These are phyloP conservation scores for Podosphaera fusca DNA, from an alignment of 2,329 filamentous ascomycete genomes.

Conservation along the genomic window DNA sequence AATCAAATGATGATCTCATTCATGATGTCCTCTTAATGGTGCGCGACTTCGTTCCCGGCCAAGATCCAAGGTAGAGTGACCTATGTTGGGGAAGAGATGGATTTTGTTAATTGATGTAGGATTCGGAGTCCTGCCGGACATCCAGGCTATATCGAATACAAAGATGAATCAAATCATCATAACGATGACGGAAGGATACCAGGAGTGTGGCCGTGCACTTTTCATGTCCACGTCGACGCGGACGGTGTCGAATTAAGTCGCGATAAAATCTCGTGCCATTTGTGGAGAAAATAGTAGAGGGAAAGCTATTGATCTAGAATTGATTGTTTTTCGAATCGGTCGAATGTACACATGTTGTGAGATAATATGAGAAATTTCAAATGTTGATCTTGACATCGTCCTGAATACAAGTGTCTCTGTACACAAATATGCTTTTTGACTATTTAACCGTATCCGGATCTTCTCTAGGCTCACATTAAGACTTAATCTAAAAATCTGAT, in stretches of 20 bases:
- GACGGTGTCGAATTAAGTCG: background rate
- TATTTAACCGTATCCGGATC: too few relatives aligned
- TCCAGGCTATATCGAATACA: background rate
- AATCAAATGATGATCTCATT: constrained; percentile 2
- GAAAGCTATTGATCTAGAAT: background rate
- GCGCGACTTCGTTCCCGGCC: background rate
- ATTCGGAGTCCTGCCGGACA: background rate
- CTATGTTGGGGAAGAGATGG: background rate
- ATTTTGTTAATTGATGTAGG: background rate
- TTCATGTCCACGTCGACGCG: background rate
- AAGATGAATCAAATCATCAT: background rate
- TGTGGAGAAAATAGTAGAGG: background rate
- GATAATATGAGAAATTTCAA: too few relatives aligned
- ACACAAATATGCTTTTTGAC: too few relatives aligned
- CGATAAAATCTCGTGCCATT: background rate
- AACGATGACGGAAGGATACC: background rate
- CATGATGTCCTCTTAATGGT: constrained; percentile 6
- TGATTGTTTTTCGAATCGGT: too few relatives aligned
- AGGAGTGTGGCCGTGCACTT: background rate
- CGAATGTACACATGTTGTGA: too few relatives aligned
- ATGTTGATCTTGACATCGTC: too few relatives aligned
- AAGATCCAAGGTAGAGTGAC: constrained; percentile 7
- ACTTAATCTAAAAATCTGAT: too few relatives aligned
- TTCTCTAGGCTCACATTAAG: too few relatives aligned
- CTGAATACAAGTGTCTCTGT: too few relatives aligned